A percentile compares a stretch with the other conserved stretches of the same genome.
phyloP scores from a whole-genome alignment of 2,329 filamentous ascomycete genomes.

The Rhynchosporium secalis region DNA sequence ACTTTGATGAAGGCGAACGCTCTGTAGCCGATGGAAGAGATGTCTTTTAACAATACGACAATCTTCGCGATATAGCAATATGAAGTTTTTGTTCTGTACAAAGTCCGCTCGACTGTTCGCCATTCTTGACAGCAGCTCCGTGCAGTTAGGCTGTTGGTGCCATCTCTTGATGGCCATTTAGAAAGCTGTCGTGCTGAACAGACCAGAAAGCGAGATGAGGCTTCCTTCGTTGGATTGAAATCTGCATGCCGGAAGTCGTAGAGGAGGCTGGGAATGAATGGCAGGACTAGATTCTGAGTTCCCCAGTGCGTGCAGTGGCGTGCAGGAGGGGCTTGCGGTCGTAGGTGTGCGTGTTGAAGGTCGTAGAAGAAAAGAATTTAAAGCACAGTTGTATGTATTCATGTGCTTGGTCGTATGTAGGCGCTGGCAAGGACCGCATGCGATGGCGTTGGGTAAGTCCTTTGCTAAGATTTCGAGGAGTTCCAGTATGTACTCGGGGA shows the following conservation, averaged over 20 bases:
- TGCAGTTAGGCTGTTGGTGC: constrained; percentile 18
- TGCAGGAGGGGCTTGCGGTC: too few species aligned
- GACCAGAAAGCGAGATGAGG: neutral
- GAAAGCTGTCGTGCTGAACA: constrained; percentile 23
- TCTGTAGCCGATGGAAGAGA: constrained; percentile 13
- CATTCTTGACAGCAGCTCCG: constrained; percentile 16
- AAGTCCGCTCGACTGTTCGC: constrained; percentile 6
- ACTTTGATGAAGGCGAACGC: neutral
- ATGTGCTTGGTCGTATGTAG: constrained; percentile 26
- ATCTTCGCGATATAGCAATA: constrained; percentile 13
- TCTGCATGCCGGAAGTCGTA: constrained; percentile 16
- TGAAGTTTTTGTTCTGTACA: neutral
- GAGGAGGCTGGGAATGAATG: constrained; percentile 7
- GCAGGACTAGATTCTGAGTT: too few species aligned
- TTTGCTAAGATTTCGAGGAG: constrained; percentile 22
- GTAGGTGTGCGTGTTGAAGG: too few species aligned
- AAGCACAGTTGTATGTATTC: constrained; percentile 15
- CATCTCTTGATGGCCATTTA: constrained; percentile 26
- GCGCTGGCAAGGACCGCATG: constrained; percentile 20
- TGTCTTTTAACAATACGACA: constrained; percentile 16
- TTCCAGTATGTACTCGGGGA: constrained; percentile 8
- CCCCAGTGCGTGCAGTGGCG: too few species aligned
- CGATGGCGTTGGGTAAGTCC: constrained; percentile 24
- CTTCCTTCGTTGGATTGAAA: neutral
- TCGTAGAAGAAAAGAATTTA: too few species aligned